Percentiles rank a stretch among this genome's conserved stretches.
Conservation (phyloP, 768 basidiomycete species). For the Panellus pusillus region DNA sequence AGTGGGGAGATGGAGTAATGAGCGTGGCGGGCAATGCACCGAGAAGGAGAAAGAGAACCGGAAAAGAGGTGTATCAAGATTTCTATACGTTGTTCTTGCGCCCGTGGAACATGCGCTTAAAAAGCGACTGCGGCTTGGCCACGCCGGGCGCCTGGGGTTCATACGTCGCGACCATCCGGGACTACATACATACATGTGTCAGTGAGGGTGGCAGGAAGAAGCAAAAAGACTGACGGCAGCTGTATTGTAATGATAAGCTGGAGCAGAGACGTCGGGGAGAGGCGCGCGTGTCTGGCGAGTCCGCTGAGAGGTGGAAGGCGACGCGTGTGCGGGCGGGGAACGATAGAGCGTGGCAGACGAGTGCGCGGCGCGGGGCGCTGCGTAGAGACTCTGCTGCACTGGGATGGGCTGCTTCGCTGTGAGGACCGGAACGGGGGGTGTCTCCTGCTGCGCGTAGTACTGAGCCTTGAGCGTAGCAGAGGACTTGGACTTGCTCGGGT, state of each 20-base stretch:
- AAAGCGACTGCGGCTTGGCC: conserved; percentile 1
- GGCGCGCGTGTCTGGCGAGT: not conserved
- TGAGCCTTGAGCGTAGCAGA: conserved; percentile 1
- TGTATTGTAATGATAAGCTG: not conserved
- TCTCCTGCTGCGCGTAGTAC: not conserved
- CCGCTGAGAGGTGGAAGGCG: not conserved
- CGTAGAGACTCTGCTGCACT: not conserved
- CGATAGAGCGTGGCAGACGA: conserved; percentile 8
- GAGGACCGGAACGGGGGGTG: not conserved
- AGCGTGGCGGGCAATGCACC: too few species aligned
- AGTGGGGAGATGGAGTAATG: too few species aligned
- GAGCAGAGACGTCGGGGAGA: conserved; percentile 1
- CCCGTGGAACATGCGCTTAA: conserved; percentile 12
- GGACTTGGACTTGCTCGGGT: conserved; percentile 1
- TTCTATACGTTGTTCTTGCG: too few species aligned
- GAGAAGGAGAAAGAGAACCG: too few species aligned
- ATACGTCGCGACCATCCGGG: conserved; percentile 11
- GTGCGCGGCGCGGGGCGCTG: conserved; percentile 7
- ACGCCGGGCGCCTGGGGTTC: not conserved
- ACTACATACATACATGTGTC: not conserved
- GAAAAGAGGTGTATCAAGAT: too few species aligned
- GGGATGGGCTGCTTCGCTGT: not conserved
- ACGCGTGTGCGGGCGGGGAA: not conserved
- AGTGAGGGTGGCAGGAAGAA: too few species aligned
- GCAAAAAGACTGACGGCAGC: conserved; percentile 7